Evolutionary conservation across 345 rosid species (phyloP).

Genomic region (Moricandia moricandioides): DNA sequence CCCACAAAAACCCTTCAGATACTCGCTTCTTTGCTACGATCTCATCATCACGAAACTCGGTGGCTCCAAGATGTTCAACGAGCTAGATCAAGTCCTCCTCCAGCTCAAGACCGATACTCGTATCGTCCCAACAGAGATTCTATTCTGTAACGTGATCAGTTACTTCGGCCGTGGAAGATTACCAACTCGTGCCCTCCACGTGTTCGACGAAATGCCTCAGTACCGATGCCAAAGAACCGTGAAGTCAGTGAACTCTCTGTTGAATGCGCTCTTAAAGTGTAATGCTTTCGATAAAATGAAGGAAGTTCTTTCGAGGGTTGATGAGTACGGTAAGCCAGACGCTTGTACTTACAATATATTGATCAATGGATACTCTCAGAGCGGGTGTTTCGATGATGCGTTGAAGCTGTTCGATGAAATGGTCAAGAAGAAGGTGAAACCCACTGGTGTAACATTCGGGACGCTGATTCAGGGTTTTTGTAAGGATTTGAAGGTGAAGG

Average conservation of each 20-base stretch:
- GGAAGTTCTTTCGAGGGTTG: conserved; percentile 40
- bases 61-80: conserved; percentile 66
- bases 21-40: conserved; percentile 69
- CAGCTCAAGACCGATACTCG: conserved; percentile 57
- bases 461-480: conserved; percentile 57
- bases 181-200: conserved; percentile 44
- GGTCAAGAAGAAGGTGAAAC: conserved; percentile 51
- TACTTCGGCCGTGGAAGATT: conserved; percentile 58
- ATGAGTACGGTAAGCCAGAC: conserved; percentile 48
- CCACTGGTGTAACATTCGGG: conserved; percentile 55
- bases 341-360: conserved; percentile 72
- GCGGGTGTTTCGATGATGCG: conserved; percentile 49
- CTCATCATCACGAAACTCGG: conserved; percentile 78
- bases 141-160: conserved; percentile 62
- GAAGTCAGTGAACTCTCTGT: conserved; percentile 58
- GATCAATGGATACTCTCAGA: conserved; percentile 44
- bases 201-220: conserved; percentile 67
- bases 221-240: conserved; percentile 56
- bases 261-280: conserved; percentile 48
- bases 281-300: conserved; percentile 44
- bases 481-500: conserved; percentile 45
- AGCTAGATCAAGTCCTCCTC: conserved; percentile 57
- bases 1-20: conserved; percentile 39
- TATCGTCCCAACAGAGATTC: conserved; percentile 49
- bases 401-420: conserved; percentile 60